A percentile compares a stretch with the other conserved stretches of the same genome.
Evolutionary conservation across 2,329 filamentous ascomycete species (phyloP).

Genomic region (Colletotrichum ledebouriae): DNA sequence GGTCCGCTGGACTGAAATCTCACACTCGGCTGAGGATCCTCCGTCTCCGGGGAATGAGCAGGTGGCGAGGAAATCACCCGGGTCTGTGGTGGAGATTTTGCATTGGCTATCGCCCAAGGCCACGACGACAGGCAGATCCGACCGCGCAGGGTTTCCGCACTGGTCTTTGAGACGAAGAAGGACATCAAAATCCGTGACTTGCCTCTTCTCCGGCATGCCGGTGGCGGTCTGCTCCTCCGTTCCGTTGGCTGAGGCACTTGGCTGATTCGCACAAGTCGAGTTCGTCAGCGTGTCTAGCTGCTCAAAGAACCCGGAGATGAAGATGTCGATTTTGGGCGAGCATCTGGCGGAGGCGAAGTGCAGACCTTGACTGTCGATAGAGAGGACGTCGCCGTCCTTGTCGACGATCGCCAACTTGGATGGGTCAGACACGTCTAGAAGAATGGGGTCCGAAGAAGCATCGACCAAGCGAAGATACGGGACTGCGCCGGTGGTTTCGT

Average conservation of each 20-base stretch:
- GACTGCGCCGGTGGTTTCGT: conserved; percentile 49
- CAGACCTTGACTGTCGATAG: conserved; percentile 51
- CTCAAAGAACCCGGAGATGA: conserved; percentile 50
- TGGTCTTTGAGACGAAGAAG: conserved; percentile 52
- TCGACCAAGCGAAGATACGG: conserved; percentile 52
- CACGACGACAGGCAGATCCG: conserved; percentile 49
- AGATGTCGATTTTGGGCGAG: conserved; percentile 51
- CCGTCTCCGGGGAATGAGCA: conserved; percentile 53
- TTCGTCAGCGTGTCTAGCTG: conserved; percentile 52
- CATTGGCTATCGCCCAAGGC: conserved; percentile 51
- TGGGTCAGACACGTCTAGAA: conserved; percentile 53
- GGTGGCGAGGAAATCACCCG: conserved; percentile 46
- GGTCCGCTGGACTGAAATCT: conserved; percentile 50
- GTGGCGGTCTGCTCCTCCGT: conserved; percentile 23
- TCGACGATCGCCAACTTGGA: conserved; percentile 51
- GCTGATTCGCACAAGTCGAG: conserved; percentile 47
- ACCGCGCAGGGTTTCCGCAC: conserved; percentile 49
- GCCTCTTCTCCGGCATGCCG: conserved; percentile 7
- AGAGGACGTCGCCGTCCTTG: conserved; percentile 49
- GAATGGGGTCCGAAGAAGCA: conserved; percentile 46
- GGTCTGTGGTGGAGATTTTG: conserved; percentile 7
- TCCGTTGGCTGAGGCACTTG: conserved; percentile 39
- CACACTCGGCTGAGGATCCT: conserved; percentile 49
- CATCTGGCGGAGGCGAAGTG: conserved; percentile 53
- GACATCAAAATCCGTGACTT: conserved; percentile 48